phyloP scores from a whole-genome alignment of 1,284 basidiomycete species.

The Ustilago vetiveriae region DNA sequence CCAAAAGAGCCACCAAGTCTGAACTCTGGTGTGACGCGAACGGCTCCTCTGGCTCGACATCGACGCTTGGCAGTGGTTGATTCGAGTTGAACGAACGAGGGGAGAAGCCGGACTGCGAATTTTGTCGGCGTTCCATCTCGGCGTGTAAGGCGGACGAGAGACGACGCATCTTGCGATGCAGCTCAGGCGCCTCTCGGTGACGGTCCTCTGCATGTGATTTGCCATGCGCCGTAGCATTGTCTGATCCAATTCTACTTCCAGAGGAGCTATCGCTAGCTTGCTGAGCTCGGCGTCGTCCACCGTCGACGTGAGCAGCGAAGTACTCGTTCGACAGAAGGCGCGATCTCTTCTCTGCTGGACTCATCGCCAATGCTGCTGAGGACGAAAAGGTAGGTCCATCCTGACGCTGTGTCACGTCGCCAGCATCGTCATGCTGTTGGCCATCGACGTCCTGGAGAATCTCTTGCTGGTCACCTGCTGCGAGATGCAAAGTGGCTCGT shows the following conservation, averaged over 20 bases:
- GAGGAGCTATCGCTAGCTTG: conserved; percentile 7
- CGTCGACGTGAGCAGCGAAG: conserved; percentile 31
- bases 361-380: conserved; percentile 6
- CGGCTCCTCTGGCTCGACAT: background rate
- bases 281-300: background rate
- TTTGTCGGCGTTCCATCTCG: conserved; percentile 42
- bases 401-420: conserved; percentile 15
- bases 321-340: conserved; percentile 30
- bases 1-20: conserved; percentile 30
- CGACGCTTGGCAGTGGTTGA: conserved; percentile 8
- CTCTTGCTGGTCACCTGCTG: conserved; percentile 15
- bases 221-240: background rate
- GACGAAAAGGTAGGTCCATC: conserved; percentile 3
- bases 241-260: background rate
- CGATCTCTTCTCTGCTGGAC: conserved; percentile 35
- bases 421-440: conserved; percentile 4
- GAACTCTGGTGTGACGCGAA: conserved; percentile 2
- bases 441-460: conserved; percentile 8
- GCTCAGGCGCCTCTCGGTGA: conserved; percentile 2
- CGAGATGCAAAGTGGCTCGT: conserved; percentile 32
- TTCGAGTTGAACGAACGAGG: conserved; percentile 11
- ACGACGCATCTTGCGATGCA: conserved; percentile 30
- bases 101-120: conserved; percentile 21
- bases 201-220: background rate
- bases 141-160: conserved; percentile 38